Base-by-base conservation (phyloP, 257 asterid genomes). In the Coffea canephora region DNA sequence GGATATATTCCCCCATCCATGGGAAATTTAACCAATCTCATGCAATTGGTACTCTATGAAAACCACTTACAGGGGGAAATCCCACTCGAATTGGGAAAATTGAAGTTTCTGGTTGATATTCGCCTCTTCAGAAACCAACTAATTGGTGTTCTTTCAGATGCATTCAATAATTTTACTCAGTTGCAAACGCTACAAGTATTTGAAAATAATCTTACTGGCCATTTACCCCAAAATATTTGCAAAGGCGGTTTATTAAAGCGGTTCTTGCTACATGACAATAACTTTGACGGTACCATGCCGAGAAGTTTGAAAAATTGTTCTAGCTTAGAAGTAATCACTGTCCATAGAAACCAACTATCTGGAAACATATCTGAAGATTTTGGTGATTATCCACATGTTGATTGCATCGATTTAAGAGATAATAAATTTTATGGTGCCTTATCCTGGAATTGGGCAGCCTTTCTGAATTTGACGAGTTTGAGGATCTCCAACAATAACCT, bases 241-340 rank as follows among this genome's bases (percentile, higher is more conserved):
- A 50, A 43, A 16, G 81, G 86, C 50, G 84, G 84, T 43, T 62
- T 36, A 27, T 75, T 86, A 3, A 18, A 13, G 19, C 52, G 61
- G 36, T 81, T 86, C 34, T 76, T 79, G 8, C 81, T 69, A 46
- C 52, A 68, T 67, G 59, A 79, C 48, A 86, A 86, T 75, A 59
- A 69, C 9, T 79, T 84, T 39, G 69, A n/a, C 0, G 87, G 87
- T 52, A 59, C 0, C 67, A 25, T 79, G 34, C 87, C 87, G 0
- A 48, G 13, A 77, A 84, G 86, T 77, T 69, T 86, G 74, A 81
- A 80, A 70, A 79, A 77, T 43, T 86, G 87, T 48, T 59, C 86
- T 12, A 83, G 71, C 18, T 67, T 86, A 46, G 70, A 19, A n/a
- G 61, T 84, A 59, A 62, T 86, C 50, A 43, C 79, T 74, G 79